These are phyloP conservation scores for Starmerella powellii DNA, from an alignment of 805 yeast genomes.

Conservation along the genomic window DNA sequence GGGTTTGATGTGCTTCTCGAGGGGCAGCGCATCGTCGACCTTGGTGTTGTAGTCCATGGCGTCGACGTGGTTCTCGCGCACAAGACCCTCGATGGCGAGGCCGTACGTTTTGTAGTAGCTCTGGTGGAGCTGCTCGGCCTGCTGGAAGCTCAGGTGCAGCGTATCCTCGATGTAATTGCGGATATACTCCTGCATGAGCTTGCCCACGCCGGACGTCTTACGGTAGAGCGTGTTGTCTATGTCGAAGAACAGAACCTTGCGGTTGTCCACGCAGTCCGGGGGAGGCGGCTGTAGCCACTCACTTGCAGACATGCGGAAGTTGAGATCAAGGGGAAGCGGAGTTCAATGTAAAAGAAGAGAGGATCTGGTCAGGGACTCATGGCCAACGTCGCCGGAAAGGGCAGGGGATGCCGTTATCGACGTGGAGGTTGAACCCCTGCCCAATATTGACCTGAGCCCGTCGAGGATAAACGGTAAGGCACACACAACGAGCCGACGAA, in stretches of 20 bases:
- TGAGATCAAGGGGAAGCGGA: too few relatives aligned
- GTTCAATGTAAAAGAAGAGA: too few relatives aligned
- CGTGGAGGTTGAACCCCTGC: too few relatives aligned
- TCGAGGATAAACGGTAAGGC: too few relatives aligned
- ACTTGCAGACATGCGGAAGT: constrained; percentile 15
- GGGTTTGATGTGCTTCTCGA: constrained; percentile 63
- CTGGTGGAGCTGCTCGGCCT: constrained; percentile 59
- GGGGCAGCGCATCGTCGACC: constrained; percentile 87
- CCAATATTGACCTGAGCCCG: too few relatives aligned
- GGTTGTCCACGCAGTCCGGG: constrained; percentile 7
- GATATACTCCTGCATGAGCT: constrained; percentile 76
- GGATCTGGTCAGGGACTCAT: too few relatives aligned
- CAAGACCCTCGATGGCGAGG: constrained; percentile 81
- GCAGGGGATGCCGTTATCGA: too few relatives aligned
- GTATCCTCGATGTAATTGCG: constrained; percentile 64
- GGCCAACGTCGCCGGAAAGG: too few relatives aligned
- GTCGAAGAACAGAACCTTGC: constrained; percentile 60
- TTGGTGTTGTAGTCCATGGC: constrained; percentile 77
- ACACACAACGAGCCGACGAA: too few relatives aligned
- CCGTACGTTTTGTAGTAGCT: constrained; percentile 80
- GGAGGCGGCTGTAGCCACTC: constrained; percentile 16
- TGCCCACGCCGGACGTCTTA: constrained; percentile 64
- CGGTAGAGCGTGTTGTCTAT: constrained; percentile 85
- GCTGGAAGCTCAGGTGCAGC: constrained; percentile 51
- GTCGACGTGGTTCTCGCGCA: constrained; percentile 51